Base-by-base conservation (phyloP, 1,139 yeast species). In the Blastobotrys capitulatus region DNA sequence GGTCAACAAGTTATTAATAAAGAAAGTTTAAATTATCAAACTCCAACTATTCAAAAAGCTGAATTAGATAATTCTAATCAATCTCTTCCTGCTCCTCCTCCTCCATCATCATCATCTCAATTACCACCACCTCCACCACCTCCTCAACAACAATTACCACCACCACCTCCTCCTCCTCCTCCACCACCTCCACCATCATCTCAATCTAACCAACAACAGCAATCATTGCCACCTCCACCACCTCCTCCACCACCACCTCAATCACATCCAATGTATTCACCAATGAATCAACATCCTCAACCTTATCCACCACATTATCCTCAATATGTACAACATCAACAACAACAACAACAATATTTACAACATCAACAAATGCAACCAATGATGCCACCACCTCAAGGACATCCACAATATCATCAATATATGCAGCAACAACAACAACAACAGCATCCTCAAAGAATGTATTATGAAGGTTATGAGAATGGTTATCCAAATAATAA, bases 121-220 rank as follows among this genome's bases (percentile, higher is more conserved):
- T 5, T 4, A 22, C 25, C 25, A 22, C 38, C 6, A 20, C 38
- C 38, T 36, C 38, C 15, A 18, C 16, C 38, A 15, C 38, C 38
- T 18, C 22, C 20, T 22, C 13, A 38, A 16, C 35, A 34, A 8
- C 46, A 27, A 22, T 20, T 26, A 34, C 50, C 41, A 26, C 31
- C 31, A 19, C 47, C 43, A 22, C 45, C 50, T 19, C 51, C 48
- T 29, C 40, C 45, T 15, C 48, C 42, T 10, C 22, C 26, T 19
- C 46, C 19, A 15, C 35, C 31, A 19, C 38, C 27, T 9, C 49
- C 19, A 50, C 57, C 37, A 9, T 45, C 18, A 31, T 31, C 35
- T 4, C 36, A 18, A 49, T 44, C 34, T 53, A 29, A 12, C 52
- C 44, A 1, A 42, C 36, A 13, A 40, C 44, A 8, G 50, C 48